phyloP scores from a whole-genome alignment of 1,284 basidiomycete species.

The Peniophora sp. region DNA sequence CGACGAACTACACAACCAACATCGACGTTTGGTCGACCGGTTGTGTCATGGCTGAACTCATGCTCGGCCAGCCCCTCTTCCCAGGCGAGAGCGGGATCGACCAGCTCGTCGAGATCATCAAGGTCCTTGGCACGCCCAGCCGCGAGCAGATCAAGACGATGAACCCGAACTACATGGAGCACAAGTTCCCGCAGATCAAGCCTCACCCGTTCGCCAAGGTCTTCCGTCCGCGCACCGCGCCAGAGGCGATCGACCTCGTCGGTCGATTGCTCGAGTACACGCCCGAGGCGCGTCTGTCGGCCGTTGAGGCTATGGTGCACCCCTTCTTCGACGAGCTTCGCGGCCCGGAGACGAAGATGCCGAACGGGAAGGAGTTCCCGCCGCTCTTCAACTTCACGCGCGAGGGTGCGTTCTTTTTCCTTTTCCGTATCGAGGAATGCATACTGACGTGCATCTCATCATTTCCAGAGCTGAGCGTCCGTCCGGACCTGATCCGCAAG shows the following conservation, averaged over 20 bases:
- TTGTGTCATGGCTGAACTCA: conserved; percentile 99
- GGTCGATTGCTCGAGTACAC: conserved; percentile 96
- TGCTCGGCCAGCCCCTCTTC: conserved; percentile 98
- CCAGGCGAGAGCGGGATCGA: conserved; percentile 99
- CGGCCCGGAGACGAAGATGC: conserved; percentile 85
- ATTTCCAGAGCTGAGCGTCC: conserved; percentile 90
- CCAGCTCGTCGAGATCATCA: conserved; percentile 99
- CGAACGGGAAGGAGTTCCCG: conserved; percentile 95
- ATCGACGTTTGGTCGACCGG: conserved; percentile 99
- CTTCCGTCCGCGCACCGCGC: conserved; percentile 94
- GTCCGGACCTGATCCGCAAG: conserved; percentile 88
- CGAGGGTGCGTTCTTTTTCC: conserved; percentile 61
- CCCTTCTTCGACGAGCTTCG: conserved; percentile 98
- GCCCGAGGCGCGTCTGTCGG: conserved; percentile 84
- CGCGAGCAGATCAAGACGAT: conserved; percentile 99
- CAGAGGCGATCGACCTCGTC: conserved; percentile 95
- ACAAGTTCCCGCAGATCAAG: conserved; percentile 99
- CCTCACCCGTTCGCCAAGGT: conserved; percentile 96
- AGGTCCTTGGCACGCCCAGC: conserved; percentile 96
- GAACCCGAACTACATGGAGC: conserved; percentile 99
- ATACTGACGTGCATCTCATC: conserved; percentile 10
- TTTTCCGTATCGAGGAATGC: neutral
- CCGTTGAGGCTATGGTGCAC: conserved; percentile 91
- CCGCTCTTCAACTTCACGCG: conserved; percentile 93
- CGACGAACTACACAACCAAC: conserved; percentile 99